These are phyloP conservation scores for Neofusicoccum sp. DNA, from an alignment of 2,329 filamentous ascomycete species.

Conservation along the genomic window DNA sequence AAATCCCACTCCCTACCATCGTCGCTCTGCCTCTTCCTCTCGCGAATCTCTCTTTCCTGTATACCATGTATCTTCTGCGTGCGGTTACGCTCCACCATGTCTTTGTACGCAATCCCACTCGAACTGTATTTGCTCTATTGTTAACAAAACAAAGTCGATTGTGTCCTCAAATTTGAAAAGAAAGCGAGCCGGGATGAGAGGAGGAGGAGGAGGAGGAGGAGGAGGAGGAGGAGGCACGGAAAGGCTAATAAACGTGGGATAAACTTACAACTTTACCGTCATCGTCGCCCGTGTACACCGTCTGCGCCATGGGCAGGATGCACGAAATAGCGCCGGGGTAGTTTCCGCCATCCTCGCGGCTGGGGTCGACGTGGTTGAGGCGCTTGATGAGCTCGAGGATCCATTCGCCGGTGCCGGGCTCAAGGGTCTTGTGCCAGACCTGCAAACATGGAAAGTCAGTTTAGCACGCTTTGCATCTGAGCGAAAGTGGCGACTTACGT, in stretches of 20 bases:
- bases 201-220: not conserved
- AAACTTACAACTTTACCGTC: slow-evolving; percentile 69
- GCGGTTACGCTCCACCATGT: slow-evolving; percentile 30
- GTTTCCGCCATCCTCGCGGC: slow-evolving; percentile 61
- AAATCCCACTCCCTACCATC: not conserved
- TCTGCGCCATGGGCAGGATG: slow-evolving; percentile 78
- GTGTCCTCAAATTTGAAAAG: not conserved
- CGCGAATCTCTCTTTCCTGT: not conserved
- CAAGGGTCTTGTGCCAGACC: slow-evolving; percentile 61
- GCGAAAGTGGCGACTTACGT: slow-evolving; percentile 46
- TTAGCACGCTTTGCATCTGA: slow-evolving; percentile 8
- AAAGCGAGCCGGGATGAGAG: not conserved
- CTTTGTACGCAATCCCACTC: slow-evolving; percentile 61
- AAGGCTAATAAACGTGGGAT: not conserved
- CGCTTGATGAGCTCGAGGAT: slow-evolving; percentile 76
- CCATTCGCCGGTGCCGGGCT: slow-evolving; percentile 64
- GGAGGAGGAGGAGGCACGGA: not conserved
- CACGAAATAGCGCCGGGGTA: slow-evolving; percentile 74
- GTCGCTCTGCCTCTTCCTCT: not conserved
- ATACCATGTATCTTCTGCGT: not conserved
- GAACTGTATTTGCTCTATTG: slow-evolving; percentile 43
- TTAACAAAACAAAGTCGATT: slow-evolving; percentile 16
- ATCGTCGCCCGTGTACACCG: slow-evolving; percentile 93
- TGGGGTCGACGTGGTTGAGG: slow-evolving; percentile 76
- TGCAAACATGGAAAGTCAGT: slow-evolving; percentile 26